A percentile compares a stretch with the other conserved stretches of the same genome.
Evolutionary conservation across 176 grass and related monocot genomes (phyloP).

Genomic region (Juncus effusus): DNA sequence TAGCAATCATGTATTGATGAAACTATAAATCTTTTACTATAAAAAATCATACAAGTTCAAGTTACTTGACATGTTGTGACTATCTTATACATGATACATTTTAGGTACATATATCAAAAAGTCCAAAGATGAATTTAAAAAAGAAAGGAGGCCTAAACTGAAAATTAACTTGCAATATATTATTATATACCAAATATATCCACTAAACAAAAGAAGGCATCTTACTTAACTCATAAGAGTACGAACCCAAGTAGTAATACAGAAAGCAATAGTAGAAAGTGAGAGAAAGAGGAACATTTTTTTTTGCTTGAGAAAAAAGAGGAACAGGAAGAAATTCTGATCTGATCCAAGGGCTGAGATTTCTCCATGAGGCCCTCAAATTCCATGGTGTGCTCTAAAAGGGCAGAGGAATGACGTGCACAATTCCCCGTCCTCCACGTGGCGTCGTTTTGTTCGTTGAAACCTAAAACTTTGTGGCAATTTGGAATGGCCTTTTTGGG

Average conservation of each 20-base stretch:
- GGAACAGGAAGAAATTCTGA: slow-evolving; percentile 18
- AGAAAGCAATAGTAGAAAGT: not conserved
- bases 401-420: slow-evolving; percentile 13
- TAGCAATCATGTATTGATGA: no score
- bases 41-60: no score
- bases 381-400: slow-evolving; percentile 11
- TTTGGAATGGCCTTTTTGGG: slow-evolving; percentile 24
- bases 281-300: no score
- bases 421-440: slow-evolving; percentile 21
- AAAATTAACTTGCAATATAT: not conserved
- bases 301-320: not conserved
- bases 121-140: no score
- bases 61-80: no score
- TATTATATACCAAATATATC: slow-evolving; percentile 12
- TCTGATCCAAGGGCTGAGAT: slow-evolving; percentile 19
- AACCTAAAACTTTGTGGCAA: slow-evolving; percentile 27
- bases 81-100: no score
- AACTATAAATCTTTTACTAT: no score
- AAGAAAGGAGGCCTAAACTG: no score
- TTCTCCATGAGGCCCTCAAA: slow-evolving; percentile 1
- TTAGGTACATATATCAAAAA: no score
- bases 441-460: slow-evolving; percentile 23
- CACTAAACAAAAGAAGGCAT: slow-evolving; percentile 22
- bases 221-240: slow-evolving; percentile 34
- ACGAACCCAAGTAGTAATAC: slow-evolving; percentile 1